A percentile compares a stretch with the other conserved stretches of the same genome.
phyloP scores from a whole-genome alignment of 768 basidiomycete genomes.

The Tulasnella sp. region DNA sequence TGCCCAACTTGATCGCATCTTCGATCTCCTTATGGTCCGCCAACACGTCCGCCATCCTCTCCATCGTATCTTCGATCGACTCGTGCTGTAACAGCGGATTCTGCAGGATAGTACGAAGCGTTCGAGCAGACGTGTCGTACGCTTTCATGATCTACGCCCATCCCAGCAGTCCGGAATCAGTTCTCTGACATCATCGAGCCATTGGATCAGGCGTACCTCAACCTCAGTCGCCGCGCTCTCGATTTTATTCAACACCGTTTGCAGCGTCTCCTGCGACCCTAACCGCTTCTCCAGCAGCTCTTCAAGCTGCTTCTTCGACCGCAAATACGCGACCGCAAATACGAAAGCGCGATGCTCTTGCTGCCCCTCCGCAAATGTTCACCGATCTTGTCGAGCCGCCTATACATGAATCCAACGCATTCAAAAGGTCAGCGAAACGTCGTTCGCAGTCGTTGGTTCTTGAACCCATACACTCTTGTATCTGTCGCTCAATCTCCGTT shows the following conservation, averaged over 20 bases:
- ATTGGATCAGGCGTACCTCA: constrained; percentile 41
- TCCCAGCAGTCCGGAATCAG: background rate
- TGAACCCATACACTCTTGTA: constrained; percentile 48
- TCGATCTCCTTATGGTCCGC: constrained; percentile 76
- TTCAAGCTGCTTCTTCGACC: constrained; percentile 70
- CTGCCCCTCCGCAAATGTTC: constrained; percentile 55
- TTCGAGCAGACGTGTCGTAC: constrained; percentile 73
- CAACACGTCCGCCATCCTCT: constrained; percentile 72
- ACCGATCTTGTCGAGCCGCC: constrained; percentile 56
- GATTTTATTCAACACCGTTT: constrained; percentile 65
- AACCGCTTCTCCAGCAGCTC: constrained; percentile 66
- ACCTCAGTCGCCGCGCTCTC: constrained; percentile 85
- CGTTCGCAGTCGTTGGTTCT: background rate
- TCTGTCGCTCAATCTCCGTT: constrained; percentile 52
- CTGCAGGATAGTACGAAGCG: constrained; percentile 61
- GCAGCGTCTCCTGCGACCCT: constrained; percentile 58
- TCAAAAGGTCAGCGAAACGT: background rate
- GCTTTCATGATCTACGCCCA: constrained; percentile 68
- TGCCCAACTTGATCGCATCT: constrained; percentile 57
- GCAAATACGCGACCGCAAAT: constrained; percentile 42
- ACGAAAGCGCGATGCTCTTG: constrained; percentile 56
- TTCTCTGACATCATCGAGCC: background rate
- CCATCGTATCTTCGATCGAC: constrained; percentile 75
- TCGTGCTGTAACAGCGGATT: constrained; percentile 73
- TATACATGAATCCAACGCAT: constrained; percentile 22